Base-by-base conservation (phyloP, 1,139 yeast genomes). In the Waltiozyma sp. region DNA sequence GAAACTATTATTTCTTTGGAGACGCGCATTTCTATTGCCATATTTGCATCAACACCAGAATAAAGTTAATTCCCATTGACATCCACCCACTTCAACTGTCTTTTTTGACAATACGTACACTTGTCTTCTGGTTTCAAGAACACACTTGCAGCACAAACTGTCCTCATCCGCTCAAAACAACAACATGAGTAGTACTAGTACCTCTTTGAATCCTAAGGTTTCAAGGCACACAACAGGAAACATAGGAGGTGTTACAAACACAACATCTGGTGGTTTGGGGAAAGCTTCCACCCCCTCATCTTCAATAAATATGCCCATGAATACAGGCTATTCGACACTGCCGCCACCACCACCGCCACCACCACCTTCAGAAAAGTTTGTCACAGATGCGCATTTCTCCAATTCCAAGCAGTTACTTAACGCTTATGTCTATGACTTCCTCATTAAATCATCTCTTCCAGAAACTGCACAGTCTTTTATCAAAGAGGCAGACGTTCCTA, bases 361-460 rank as follows among this genome's bases (percentile, higher is more conserved):
- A 8, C 31, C 36, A 9, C 4, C 19, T 33, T 15, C 18, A 33
- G 37, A 35, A 19, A 35, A 35, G 16, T 35, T 35, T 15, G 61
- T 72, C 21, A 61, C 66, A 40, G 84, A 78, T 53, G 56, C 72
- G 16, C 70, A 68, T 35, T 80, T 83, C 3, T 62, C 72, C 33
- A 74, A 72, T 49, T 69, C 83, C 7, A 75, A 77, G 56, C 88
- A 82, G 59, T 64, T 85, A 41, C 67, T 89, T 49, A 85, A 88
- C 57, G 86, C 89, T 16, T 88, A 87, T 61, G 81, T 89, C 38
- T 85, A 86, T 59, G 96, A 89, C 63, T 89, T 87, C 56, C 68
- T 89, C 47, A 63, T 83, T 55, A 88, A 88, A 61, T 79, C 84
- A 45, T 73, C 84, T 38, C 69, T 86, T 43, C 71, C 75, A 11